Percentiles rank a stretch among this genome's conserved stretches.
These are phyloP conservation scores for Conoideocrella luteorostrata DNA, from an alignment of 2,329 filamentous ascomycete genomes.

Conservation along the genomic window DNA sequence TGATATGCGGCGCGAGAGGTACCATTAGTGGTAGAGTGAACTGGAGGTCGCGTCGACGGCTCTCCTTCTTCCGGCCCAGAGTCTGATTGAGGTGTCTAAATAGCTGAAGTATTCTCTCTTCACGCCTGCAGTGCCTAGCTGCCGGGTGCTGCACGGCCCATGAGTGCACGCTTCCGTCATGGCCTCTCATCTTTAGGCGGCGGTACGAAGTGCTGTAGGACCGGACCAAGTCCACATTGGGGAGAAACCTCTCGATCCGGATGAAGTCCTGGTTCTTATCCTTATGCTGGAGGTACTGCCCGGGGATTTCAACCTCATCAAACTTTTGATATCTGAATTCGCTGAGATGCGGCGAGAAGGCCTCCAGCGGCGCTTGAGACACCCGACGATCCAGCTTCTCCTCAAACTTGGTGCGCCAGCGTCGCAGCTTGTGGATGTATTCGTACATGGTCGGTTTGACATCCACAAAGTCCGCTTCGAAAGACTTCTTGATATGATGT, in stretches of 20 bases:
- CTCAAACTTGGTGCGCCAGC: constrained; percentile 96
- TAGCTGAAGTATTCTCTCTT: constrained; percentile 90
- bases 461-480: constrained; percentile 93
- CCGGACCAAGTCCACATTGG: constrained; percentile 87
- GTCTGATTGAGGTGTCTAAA: constrained; percentile 97
- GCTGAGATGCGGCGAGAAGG: constrained; percentile 83
- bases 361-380: constrained; percentile 68
- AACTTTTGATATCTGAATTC: constrained; percentile 98
- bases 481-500: constrained; percentile 88
- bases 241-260: constrained; percentile 92
- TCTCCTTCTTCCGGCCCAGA: constrained; percentile 88
- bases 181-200: constrained; percentile 89
- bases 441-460: constrained; percentile 97
- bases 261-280: constrained; percentile 99
- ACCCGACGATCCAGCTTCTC: constrained; percentile 88
- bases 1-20: constrained; percentile 87
- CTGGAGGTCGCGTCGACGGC: constrained; percentile 83
- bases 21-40: constrained; percentile 96
- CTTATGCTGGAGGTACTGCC: constrained; percentile 93
- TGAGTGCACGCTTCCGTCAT: constrained; percentile 93
- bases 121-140: constrained; percentile 81
- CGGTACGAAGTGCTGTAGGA: constrained; percentile 88
- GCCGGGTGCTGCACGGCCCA: constrained; percentile 97
- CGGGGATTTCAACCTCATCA: constrained; percentile 95
- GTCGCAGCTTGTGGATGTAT: constrained; percentile 94